Conservation (phyloP, 2,329 filamentous ascomycete species). For the Madurella mycetomatis region DNA sequence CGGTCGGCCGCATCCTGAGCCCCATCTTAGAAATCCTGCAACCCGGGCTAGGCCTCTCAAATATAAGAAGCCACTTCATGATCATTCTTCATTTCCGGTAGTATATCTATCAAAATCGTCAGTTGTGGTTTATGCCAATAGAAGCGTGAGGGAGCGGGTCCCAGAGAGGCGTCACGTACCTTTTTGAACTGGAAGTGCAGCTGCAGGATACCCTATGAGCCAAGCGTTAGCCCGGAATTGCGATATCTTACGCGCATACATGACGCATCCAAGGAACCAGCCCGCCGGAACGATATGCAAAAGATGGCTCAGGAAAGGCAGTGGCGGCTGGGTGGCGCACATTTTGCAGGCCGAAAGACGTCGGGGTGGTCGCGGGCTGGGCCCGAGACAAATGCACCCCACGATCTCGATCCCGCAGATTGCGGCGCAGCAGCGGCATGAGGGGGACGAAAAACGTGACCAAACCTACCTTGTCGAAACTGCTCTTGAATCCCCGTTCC, state of each 20-base stretch:
- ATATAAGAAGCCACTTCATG: neutral
- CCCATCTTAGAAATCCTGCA: neutral
- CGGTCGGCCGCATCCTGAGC: neutral
- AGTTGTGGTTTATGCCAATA: constrained; percentile 10
- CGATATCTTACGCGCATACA: constrained; percentile 12
- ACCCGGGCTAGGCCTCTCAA: neutral
- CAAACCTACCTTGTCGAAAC: constrained; percentile 83
- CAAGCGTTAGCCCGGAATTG: constrained; percentile 15
- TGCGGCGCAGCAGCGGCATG: constrained; percentile 12
- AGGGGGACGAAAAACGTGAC: constrained; percentile 11
- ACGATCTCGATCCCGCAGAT: neutral
- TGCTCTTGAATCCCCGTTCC: constrained; percentile 91
- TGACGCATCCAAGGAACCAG: constrained; percentile 13
- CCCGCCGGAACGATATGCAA: constrained; percentile 7
- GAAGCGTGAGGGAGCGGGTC: neutral
- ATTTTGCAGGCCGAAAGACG: constrained; percentile 8
- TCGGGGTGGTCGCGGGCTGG: constrained; percentile 7
- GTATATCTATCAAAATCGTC: constrained; percentile 43
- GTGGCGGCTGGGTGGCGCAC: constrained; percentile 6
- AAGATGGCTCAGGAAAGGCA: constrained; percentile 1
- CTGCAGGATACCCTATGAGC: constrained; percentile 76
- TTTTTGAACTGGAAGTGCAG: constrained; percentile 99
- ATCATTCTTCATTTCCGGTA: constrained; percentile 46
- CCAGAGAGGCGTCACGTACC: constrained; percentile 45
- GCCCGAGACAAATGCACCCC: constrained; percentile 16